Base-by-base conservation (phyloP, 1,284 basidiomycete species). In the Cryptococcus amylolentus region DNA sequence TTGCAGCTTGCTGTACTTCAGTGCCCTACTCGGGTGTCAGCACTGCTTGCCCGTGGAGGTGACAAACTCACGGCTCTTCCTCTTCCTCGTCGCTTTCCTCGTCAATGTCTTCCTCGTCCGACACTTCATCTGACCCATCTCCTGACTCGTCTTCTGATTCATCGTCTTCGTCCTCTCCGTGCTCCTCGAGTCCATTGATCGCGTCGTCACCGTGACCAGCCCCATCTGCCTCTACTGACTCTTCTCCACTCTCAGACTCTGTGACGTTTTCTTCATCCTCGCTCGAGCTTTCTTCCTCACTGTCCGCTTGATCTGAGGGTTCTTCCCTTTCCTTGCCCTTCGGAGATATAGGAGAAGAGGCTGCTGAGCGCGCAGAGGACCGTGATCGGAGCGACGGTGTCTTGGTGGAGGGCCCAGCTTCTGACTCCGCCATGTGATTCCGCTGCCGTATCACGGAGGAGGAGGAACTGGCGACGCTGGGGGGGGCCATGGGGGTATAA, bases 1-100 rank as follows among this genome's bases (percentile, higher is more conserved):
- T 44, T 84, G 83, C 52, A 98, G 82, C 46, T 88, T 82, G 63
- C 88, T 86, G 72, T 98, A 98, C 73, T 98, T 98, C 69, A 98
- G 82, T 0, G 89, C 84, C 48, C 76, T 78, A 58, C 8, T 68
- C 70, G 37, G 5, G 20, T 49, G 38, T 54, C 38, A 48, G 41
- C 5, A 2, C 35, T 35, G 31, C 48, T 45, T 26, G 7, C 12
- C 14, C 13, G 16, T n/a, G 26, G 6, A 12, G 13, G 5, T 12
- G 18, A 45, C 2, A 3, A n/a, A 53, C 69, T 60, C 48, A 73
- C 72, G 76, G 76, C 54, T 75, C 76, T 56, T 77, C 73, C 10
- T 77, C 76, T 35, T 72, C 72, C 1, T 66, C 72, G 0, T 73
- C 73, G 0, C 70, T 68, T 0, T 69, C 69, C 1, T 71, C 71